Conservation (phyloP, 768 basidiomycete species). For the Tephrocybe sp. region DNA sequence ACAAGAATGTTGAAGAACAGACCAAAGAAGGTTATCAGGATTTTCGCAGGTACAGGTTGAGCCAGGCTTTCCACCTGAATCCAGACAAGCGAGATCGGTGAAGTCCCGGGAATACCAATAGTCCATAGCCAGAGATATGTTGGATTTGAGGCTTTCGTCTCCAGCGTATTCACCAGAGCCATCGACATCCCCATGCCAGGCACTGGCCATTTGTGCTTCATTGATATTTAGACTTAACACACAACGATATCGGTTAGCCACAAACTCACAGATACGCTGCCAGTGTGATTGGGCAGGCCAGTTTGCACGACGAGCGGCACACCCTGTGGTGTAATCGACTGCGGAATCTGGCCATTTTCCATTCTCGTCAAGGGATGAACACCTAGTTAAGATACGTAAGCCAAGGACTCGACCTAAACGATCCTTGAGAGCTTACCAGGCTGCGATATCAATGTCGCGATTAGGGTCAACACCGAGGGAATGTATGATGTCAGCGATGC, state of each 20-base stretch:
- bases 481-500: conserved; percentile 13
- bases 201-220: conserved; percentile 45
- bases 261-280: conserved; percentile 36
- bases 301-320: conserved; percentile 47
- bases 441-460: conserved; percentile 16
- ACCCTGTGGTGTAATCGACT: conserved; percentile 52
- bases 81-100: conserved; percentile 41
- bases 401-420: background rate
- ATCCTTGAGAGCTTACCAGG: conserved; percentile 6
- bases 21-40: conserved; percentile 30
- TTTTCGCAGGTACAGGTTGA: conserved; percentile 47
- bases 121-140: conserved; percentile 39
- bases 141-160: conserved; percentile 27
- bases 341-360: conserved; percentile 41
- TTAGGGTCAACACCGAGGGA: conserved; percentile 4
- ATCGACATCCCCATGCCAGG: conserved; percentile 46
- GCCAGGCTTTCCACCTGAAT: conserved; percentile 35
- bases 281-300: conserved; percentile 59
- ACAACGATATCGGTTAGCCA: background rate
- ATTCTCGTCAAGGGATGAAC: conserved; percentile 18
- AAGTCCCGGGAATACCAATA: conserved; percentile 55
- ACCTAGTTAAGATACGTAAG: conserved; percentile 10
- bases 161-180: conserved; percentile 35
- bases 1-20: conserved; percentile 17
- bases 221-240: background rate